Percentiles rank a stretch among this genome's conserved stretches.
phyloP scores from a whole-genome alignment of 83 land plant species.

The Larix sibirica region DNA sequence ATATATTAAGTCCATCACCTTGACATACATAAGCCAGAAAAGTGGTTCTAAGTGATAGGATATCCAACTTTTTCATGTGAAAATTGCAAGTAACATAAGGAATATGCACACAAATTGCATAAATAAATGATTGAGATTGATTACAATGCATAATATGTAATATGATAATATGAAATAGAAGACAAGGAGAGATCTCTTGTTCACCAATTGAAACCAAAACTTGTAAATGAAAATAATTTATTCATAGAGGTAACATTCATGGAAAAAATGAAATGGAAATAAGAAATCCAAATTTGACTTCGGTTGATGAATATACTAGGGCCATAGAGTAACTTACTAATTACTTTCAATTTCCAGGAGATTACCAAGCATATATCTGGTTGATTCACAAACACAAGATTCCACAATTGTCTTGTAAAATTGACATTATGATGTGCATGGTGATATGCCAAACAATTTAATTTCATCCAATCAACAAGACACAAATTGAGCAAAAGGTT shows the following conservation, averaged over 20 bases:
- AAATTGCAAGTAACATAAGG: not conserved
- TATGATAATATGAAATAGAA: conserved; percentile 53
- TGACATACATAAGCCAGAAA: conserved; percentile 11
- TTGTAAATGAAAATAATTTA: conserved; percentile 18
- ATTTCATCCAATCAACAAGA: not conserved
- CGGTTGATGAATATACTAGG: not conserved
- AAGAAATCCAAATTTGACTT: not conserved
- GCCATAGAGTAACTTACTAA: conserved; percentile 26
- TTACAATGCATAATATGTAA: conserved; percentile 46
- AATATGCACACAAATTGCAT: not conserved
- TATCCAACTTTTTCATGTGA: not conserved
- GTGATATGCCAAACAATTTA: conserved; percentile 38
- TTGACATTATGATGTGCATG: conserved; percentile 58
- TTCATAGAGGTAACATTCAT: not conserved
- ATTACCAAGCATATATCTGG: conserved; percentile 16
- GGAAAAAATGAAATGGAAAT: not conserved
- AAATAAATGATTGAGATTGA: conserved; percentile 5
- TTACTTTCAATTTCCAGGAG: conserved; percentile 31
- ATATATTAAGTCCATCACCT: conserved; percentile 20
- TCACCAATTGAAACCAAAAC: conserved; percentile 29
- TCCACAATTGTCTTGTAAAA: conserved; percentile 36
- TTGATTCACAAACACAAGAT: conserved; percentile 29
- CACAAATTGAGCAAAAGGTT: not conserved
- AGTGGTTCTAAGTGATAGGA: not conserved
- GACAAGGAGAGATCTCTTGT: conserved; percentile 61